phyloP scores from a whole-genome alignment of 2,329 filamentous ascomycete species.

The Zalaria sp. region DNA sequence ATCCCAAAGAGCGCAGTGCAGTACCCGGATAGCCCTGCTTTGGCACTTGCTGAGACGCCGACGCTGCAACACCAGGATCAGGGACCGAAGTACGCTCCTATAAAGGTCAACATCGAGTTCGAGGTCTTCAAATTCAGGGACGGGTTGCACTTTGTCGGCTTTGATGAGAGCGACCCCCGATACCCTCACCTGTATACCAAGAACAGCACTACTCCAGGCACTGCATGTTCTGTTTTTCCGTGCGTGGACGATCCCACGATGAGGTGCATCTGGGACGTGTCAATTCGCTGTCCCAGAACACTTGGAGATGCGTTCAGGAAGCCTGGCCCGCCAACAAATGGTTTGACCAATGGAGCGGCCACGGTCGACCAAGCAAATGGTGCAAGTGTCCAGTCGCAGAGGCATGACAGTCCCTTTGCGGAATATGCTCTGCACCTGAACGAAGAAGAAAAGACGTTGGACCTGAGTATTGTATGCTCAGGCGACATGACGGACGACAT shows the following conservation, averaged over 20 bases:
- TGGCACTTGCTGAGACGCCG: conserved; percentile 19
- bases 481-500: conserved; percentile 78
- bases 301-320: conserved; percentile 57
- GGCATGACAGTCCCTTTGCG: conserved; percentile 12
- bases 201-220: conserved; percentile 64
- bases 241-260: conserved; percentile 78
- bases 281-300: conserved; percentile 72
- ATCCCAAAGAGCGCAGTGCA: conserved; percentile 17
- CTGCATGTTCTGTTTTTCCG: conserved; percentile 76
- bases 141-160: conserved; percentile 81
- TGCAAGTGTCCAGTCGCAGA: conserved; percentile 12
- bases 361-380: conserved; percentile 6
- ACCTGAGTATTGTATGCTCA: conserved; percentile 83
- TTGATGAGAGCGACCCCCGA: conserved; percentile 62
- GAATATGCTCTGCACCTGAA: conserved; percentile 31
- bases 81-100: conserved; percentile 37
- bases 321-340: conserved; percentile 9
- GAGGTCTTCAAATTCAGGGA: conserved; percentile 62
- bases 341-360: conserved; percentile 7
- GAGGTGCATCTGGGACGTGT: conserved; percentile 75
- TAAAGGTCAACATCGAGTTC: conserved; percentile 63
- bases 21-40: conserved; percentile 13
- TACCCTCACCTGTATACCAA: conserved; percentile 89
- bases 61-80: conserved; percentile 13
- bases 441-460: conserved; percentile 74